Conservation (phyloP, 805 yeast genomes). For the Tetrapisispora namnaoensis region DNA sequence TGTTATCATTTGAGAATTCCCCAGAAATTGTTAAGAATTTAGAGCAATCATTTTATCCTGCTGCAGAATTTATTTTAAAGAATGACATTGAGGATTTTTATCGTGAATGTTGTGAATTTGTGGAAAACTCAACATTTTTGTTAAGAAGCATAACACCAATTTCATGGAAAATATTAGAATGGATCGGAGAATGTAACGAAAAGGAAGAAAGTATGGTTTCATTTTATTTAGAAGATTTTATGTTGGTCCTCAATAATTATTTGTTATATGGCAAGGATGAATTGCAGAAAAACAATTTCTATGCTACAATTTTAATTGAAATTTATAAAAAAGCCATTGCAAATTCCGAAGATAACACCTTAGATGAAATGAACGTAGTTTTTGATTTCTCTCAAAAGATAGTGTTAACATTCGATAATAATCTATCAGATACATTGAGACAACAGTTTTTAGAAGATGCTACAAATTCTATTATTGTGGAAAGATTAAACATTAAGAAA, state of each 20-base stretch:
- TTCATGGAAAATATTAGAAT: conserved; percentile 66
- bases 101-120: conserved; percentile 67
- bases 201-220: conserved; percentile 43
- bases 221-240: conserved; percentile 63
- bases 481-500: conserved; percentile 19
- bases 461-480: conserved; percentile 26
- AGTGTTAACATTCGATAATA: conserved; percentile 45
- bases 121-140: conserved; percentile 56
- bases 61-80: conserved; percentile 54
- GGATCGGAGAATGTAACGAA: conserved; percentile 32
- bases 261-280: conserved; percentile 49
- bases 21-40: conserved; percentile 51
- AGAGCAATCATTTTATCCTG: conserved; percentile 61
- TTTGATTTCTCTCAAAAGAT: conserved; percentile 58
- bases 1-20: conserved; percentile 76
- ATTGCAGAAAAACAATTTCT: conserved; percentile 37
- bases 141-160: conserved; percentile 51
- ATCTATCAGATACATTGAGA: conserved; percentile 35
- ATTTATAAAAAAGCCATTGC: conserved; percentile 37
- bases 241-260: conserved; percentile 65
- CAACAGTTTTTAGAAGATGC: conserved; percentile 38
- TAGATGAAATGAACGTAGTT: conserved; percentile 47
- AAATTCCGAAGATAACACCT: conserved; percentile 38
- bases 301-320: conserved; percentile 40
- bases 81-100: conserved; percentile 64